Evolutionary conservation across 495 filamentous ascomycete genomes (phyloP).

Genomic region (Talaromyces ruber): DNA sequence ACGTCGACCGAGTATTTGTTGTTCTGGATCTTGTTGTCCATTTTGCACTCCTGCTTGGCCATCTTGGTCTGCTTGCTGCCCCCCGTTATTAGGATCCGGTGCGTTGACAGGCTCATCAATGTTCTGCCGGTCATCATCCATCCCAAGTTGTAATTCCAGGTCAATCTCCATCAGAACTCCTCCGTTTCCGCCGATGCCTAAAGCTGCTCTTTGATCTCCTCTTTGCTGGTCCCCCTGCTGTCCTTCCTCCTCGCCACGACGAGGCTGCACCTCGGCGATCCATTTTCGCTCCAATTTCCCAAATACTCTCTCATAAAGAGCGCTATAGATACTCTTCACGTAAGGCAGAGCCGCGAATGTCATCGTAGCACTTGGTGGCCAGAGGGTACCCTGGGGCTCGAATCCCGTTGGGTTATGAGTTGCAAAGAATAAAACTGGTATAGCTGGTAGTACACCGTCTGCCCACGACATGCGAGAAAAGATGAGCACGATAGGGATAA

Average conservation of each 20-base stretch:
- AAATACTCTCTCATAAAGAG: slow-evolving; percentile 57
- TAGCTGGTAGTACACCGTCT: slow-evolving; percentile 50
- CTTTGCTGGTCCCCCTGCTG: slow-evolving; percentile 30
- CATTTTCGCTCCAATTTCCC: slow-evolving; percentile 55
- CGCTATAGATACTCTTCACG: slow-evolving; percentile 56
- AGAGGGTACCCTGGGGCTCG: slow-evolving; percentile 40
- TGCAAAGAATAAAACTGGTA: slow-evolving; percentile 56
- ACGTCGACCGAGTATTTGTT: slow-evolving; percentile 22
- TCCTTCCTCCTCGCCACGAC: slow-evolving; percentile 40
- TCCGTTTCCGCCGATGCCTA: slow-evolving; percentile 31
- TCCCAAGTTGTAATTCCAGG: slow-evolving; percentile 32
- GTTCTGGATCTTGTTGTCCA: slow-evolving; percentile 18
- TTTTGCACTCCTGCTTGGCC: slow-evolving; percentile 5
- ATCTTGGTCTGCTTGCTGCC: slow-evolving; percentile 18
- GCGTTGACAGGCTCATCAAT: slow-evolving; percentile 16
- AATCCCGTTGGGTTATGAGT: slow-evolving; percentile 32
- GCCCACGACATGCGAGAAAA: slow-evolving; percentile 50
- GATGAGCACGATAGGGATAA: slow-evolving; percentile 54
- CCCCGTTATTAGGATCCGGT: slow-evolving; percentile 13
- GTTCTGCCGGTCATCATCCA: slow-evolving; percentile 27
- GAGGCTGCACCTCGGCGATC: slow-evolving; percentile 56
- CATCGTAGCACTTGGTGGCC: slow-evolving; percentile 71
- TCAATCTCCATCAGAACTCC: slow-evolving; percentile 38
- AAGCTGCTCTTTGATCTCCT: slow-evolving; percentile 23
- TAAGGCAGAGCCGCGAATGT: slow-evolving; percentile 61